Evolutionary conservation across 2,329 filamentous ascomycete species (phyloP).

Genomic region (Cladorrhinum sp.): DNA sequence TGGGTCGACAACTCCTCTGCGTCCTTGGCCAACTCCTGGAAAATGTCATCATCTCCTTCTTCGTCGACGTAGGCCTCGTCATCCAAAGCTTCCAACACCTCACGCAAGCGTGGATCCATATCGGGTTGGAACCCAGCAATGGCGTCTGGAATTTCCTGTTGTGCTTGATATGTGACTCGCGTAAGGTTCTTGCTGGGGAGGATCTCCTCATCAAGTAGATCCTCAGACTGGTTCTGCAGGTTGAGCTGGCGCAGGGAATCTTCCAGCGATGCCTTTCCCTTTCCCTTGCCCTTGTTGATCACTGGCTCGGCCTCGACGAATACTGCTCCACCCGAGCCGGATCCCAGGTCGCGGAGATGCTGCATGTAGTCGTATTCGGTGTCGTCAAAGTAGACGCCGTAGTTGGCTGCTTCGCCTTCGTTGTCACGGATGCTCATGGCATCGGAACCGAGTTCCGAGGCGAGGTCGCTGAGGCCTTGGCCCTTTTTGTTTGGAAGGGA

Average conservation of each 20-base stretch:
- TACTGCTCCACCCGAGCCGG: slow-evolving; percentile 69
- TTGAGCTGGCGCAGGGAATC: slow-evolving; percentile 71
- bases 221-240: slow-evolving; percentile 51
- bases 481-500: slow-evolving; percentile 48
- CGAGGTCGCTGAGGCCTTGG: slow-evolving; percentile 73
- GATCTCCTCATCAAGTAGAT: slow-evolving; percentile 69
- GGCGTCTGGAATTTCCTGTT: slow-evolving; percentile 87
- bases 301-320: slow-evolving; percentile 73
- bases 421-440: slow-evolving; percentile 70
- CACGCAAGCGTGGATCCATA: slow-evolving; percentile 90
- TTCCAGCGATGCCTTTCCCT: slow-evolving; percentile 71
- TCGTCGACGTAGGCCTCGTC: slow-evolving; percentile 92
- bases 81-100: slow-evolving; percentile 89
- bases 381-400: slow-evolving; percentile 94
- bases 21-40: slow-evolving; percentile 52
- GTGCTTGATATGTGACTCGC: slow-evolving; percentile 79
- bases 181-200: slow-evolving; percentile 77
- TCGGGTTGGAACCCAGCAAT: slow-evolving; percentile 94
- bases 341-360: slow-evolving; percentile 85
- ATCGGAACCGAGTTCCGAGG: slow-evolving; percentile 69
- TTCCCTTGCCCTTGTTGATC: slow-evolving; percentile 66
- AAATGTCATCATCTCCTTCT: slow-evolving; percentile 70
- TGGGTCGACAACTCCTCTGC: slow-evolving; percentile 56
- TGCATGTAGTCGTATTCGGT: slow-evolving; percentile 99
- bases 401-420: slow-evolving; percentile 91